These are phyloP conservation scores for Eucalyptus sideroxylon DNA, from an alignment of 345 rosid genomes.

Conservation along the genomic window DNA sequence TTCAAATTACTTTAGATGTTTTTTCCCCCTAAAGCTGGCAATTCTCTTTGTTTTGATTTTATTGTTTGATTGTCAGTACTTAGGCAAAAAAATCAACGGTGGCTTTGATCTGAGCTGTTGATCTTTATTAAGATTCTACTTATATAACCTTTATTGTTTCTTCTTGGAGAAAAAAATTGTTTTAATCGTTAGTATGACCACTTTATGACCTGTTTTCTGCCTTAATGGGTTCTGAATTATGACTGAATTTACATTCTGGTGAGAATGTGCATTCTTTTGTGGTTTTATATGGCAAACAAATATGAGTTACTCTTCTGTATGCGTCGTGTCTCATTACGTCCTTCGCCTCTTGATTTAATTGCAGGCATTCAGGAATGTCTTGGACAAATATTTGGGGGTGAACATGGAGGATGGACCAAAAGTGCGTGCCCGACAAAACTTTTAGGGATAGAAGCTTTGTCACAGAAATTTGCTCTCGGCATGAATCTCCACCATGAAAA, in stretches of 20 bases:
- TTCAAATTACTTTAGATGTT: neutral
- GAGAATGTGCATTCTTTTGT: neutral
- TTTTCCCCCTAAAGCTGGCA: neutral
- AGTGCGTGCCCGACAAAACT: neutral
- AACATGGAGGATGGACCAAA: neutral
- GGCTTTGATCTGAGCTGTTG: neutral
- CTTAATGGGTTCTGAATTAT: neutral
- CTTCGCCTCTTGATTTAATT: neutral
- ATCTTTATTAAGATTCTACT: neutral
- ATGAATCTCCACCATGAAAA: neutral
- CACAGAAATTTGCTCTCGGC: neutral
- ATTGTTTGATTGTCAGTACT: neutral
- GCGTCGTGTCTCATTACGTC: neutral
- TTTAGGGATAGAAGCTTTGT: neutral
- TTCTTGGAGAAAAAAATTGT: neutral
- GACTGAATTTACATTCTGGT: neutral
- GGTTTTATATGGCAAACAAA: neutral
- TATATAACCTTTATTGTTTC: neutral
- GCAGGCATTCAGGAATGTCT: constrained; percentile 62
- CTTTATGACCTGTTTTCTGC: neutral
- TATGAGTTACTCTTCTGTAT: neutral
- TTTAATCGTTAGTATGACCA: neutral
- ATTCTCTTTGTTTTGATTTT: neutral
- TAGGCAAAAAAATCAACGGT: neutral
- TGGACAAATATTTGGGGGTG: constrained; percentile 55